Evolutionary conservation across 2,329 filamentous ascomycete species (phyloP).

Genomic region (Aspergillus sclerotialis): DNA sequence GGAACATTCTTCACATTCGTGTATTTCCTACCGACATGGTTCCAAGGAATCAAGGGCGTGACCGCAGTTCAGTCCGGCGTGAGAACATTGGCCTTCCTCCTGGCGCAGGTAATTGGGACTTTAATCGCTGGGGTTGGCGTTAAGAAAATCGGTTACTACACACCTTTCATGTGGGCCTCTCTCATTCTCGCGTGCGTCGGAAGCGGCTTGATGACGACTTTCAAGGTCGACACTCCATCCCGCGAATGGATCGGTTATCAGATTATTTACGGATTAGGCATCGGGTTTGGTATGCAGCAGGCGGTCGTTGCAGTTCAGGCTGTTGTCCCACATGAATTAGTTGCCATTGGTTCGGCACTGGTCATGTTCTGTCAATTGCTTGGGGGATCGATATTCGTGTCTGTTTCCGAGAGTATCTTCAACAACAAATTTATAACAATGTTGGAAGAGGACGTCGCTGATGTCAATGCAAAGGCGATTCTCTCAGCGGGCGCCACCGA

Average conservation of each 20-base stretch:
- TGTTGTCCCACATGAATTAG: slow-evolving; percentile 21
- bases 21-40: slow-evolving; percentile 39
- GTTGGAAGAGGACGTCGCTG: too few relatives aligned
- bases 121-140: slow-evolving; percentile 21
- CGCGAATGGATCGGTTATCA: slow-evolving; percentile 34
- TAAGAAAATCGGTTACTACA: slow-evolving; percentile 29
- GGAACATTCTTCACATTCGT: slow-evolving; percentile 27
- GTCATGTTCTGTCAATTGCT: slow-evolving; percentile 31
- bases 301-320: slow-evolving; percentile 28
- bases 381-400: slow-evolving; percentile 40
- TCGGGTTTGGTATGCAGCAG: slow-evolving; percentile 30
- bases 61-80: slow-evolving; percentile 39
- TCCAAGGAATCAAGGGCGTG: slow-evolving; percentile 41
- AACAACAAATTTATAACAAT: too few relatives aligned
- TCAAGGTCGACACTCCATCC: slow-evolving; percentile 23
- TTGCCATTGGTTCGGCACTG: slow-evolving; percentile 27
- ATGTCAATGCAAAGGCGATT: too few relatives aligned
- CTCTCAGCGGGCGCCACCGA: too few relatives aligned
- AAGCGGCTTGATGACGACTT: slow-evolving; percentile 35
- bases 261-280: slow-evolving; percentile 26
- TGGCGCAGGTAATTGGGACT: slow-evolving; percentile 26
- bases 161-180: slow-evolving; percentile 27
- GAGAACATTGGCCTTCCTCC: slow-evolving; percentile 28
- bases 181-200: slow-evolving; percentile 31
- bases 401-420: slow-evolving; percentile 46